phyloP scores from a whole-genome alignment of 306 rosid species.

The Vachellia collinsii region DNA sequence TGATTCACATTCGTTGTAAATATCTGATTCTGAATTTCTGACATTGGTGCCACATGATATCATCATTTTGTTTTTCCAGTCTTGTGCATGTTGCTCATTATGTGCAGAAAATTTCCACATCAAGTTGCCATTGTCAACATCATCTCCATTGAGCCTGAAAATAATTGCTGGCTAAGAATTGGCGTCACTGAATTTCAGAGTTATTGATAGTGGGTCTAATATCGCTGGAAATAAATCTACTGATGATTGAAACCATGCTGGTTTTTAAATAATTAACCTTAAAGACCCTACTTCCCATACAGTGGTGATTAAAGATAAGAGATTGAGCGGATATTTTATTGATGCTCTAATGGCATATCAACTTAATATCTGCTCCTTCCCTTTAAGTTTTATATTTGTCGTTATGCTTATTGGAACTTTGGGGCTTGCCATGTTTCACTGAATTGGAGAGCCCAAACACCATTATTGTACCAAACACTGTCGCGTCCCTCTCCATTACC shows the following conservation, averaged over 20 bases:
- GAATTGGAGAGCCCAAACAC: neutral
- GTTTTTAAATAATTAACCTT: neutral
- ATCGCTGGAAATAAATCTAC: neutral
- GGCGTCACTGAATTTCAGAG: neutral
- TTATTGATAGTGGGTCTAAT: constrained; percentile 1
- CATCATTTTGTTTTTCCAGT: neutral
- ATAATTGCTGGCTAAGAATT: constrained; percentile 9
- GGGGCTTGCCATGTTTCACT: neutral
- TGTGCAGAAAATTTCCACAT: neutral
- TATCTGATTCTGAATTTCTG: neutral
- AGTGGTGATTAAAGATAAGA: neutral
- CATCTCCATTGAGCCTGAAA: neutral
- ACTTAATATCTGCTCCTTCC: neutral
- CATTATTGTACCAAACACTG: neutral
- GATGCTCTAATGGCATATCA: constrained; percentile 4
- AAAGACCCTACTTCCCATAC: neutral
- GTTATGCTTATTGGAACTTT: neutral
- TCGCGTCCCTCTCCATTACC: no score
- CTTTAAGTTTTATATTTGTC: neutral
- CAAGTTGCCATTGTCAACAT: neutral
- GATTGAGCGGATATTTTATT: neutral
- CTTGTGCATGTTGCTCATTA: neutral
- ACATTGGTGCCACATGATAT: neutral
- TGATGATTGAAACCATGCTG: constrained; percentile 2
- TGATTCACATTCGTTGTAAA: neutral